Conservation (phyloP, 306 rosid species). For the Mimosa bimucronata region DNA sequence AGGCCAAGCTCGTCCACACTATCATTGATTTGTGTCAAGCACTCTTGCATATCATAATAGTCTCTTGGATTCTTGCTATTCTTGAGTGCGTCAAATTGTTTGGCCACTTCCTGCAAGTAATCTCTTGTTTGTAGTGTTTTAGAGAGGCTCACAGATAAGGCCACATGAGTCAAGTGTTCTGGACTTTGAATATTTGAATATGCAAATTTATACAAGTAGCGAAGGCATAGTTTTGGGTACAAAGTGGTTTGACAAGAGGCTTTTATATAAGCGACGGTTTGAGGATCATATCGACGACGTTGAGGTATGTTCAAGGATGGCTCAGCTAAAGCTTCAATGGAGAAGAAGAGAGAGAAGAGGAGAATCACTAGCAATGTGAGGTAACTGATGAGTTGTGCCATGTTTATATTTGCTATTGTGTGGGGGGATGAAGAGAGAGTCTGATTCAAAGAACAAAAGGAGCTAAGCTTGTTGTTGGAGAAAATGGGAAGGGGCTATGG, state of each 20-base stretch:
- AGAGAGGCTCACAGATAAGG: slow-evolving; percentile 49
- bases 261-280: slow-evolving; percentile 31
- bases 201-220: slow-evolving; percentile 38
- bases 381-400: slow-evolving; percentile 32
- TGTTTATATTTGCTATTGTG: background rate
- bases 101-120: slow-evolving; percentile 35
- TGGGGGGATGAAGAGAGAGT: background rate
- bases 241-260: slow-evolving; percentile 44
- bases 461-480: background rate
- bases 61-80: background rate
- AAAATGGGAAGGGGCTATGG: background rate
- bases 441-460: background rate
- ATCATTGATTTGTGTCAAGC: background rate
- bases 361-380: slow-evolving; percentile 13
- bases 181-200: slow-evolving; percentile 38
- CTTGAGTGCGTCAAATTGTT: slow-evolving; percentile 34
- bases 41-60: background rate
- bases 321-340: background rate
- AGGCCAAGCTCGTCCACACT: background rate
- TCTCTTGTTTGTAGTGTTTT: slow-evolving; percentile 40
- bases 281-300: background rate
- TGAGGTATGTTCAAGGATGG: background rate
- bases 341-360: background rate
- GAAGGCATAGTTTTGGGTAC: slow-evolving; percentile 43
- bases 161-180: slow-evolving; percentile 40